phyloP scores from a whole-genome alignment of 805 yeast species.

The Lachancea sp. region DNA sequence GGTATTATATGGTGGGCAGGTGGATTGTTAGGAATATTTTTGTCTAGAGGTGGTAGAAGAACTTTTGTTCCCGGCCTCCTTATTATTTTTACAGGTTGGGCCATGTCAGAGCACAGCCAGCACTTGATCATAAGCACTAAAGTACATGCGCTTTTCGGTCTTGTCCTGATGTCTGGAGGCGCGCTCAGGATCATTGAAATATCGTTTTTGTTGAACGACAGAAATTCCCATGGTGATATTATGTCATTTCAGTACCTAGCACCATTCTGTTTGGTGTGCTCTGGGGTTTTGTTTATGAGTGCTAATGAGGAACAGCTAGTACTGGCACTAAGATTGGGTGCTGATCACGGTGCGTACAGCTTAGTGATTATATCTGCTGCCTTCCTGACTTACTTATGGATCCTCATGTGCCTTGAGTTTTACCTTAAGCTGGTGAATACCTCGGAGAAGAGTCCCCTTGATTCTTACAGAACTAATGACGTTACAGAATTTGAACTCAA shows the following conservation, averaged over 20 bases:
- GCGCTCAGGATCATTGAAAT: slow-evolving; percentile 71
- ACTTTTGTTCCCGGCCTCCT: slow-evolving; percentile 76
- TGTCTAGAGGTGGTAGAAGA: slow-evolving; percentile 62
- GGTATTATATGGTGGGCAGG: slow-evolving; percentile 97
- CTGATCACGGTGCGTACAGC: slow-evolving; percentile 81
- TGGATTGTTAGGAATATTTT: slow-evolving; percentile 75
- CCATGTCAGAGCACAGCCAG: slow-evolving; percentile 89
- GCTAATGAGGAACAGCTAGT: slow-evolving; percentile 86
- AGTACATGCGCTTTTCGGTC: slow-evolving; percentile 83
- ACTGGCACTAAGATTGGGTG: slow-evolving; percentile 63
- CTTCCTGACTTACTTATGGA: slow-evolving; percentile 62
- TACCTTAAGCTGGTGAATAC: slow-evolving; percentile 37
- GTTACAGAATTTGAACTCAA: slow-evolving; percentile 8
- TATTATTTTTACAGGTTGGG: slow-evolving; percentile 84
- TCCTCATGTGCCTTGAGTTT: slow-evolving; percentile 50
- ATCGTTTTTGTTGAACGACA: slow-evolving; percentile 65
- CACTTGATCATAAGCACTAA: slow-evolving; percentile 69
- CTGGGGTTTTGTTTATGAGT: slow-evolving; percentile 83
- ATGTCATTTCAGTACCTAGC: slow-evolving; percentile 80
- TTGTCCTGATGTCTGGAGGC: slow-evolving; percentile 75
- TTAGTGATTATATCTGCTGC: slow-evolving; percentile 68
- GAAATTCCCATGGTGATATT: slow-evolving; percentile 42
- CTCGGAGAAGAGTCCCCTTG: background rate
- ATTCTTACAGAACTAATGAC: background rate
- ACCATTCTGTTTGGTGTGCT: slow-evolving; percentile 66